Evolutionary conservation across 2,329 filamentous ascomycete species (phyloP), one percentile per base, ranked within the genome.

Genomic region (Tolypocladium tropicale): DNA sequence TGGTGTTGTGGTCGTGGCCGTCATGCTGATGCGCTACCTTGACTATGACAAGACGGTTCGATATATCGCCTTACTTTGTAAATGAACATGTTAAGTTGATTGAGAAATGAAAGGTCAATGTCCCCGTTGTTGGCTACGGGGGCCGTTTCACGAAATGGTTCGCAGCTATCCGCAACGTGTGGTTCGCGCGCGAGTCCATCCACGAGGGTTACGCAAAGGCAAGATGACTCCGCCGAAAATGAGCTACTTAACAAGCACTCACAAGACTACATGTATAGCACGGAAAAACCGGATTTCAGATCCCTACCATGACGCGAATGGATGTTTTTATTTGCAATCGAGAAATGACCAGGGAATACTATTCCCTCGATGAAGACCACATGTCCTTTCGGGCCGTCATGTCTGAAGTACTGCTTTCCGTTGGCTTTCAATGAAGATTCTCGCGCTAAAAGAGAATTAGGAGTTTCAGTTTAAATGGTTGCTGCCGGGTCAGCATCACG

Each of bases 261-360:
- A 36, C 25, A 7, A 16, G 2, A 2, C 10, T 21, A 6, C 9
- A 23, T 34, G 30, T 3, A 32, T 21, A 60, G 58, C 37, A 60
- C 39, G 50, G 57, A 11, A 36, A 57, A 25, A 46, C 23, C 28
- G 57, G 52, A 2, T 58, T 60, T 51, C 58, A 60, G 37, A 58
- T 60, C 39, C 58, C 58, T 1, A 60, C 58, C 34, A 56, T 60
- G 58, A 60, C 53, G 32, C 52, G 57, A 3, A 60, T 60, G 58
- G 58, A 60, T 36, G 52, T 58, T 21, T 60, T 60, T 21, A 56
- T 60, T 25, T 60, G 58, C 53, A 54, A 58, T 43, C 37, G 57
- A 3, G 37, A 56, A 34, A 57, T 60, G 58, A 58, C 58, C 10
- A 52, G 55, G 21, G 57, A 60, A 21, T 60, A 60, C 21, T 55